Conservation (phyloP, 768 basidiomycete species). For the Baorangia bicolor region DNA sequence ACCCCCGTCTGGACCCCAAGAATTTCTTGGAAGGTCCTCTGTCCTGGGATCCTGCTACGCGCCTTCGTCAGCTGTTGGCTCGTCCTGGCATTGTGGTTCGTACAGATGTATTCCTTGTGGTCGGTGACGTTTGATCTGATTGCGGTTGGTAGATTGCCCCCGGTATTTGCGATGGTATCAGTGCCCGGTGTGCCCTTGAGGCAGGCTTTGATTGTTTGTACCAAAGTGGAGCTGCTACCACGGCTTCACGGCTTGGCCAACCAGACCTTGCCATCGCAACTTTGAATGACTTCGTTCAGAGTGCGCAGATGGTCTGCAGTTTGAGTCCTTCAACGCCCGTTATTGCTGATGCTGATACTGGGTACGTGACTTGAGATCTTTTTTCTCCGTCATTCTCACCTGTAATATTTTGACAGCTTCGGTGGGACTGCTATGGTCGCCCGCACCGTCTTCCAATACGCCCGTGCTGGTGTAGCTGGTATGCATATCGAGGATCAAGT, state of each 20-base stretch:
- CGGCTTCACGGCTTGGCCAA: conserved; percentile 73
- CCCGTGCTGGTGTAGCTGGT: conserved; percentile 65
- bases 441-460: conserved; percentile 72
- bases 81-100: conserved; percentile 76
- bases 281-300: conserved; percentile 71
- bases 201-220: conserved; percentile 77
- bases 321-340: conserved; percentile 64
- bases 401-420: conserved; percentile 38
- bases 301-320: conserved; percentile 69
- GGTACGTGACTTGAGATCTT: conserved; percentile 36
- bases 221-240: conserved; percentile 80
- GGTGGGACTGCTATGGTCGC: conserved; percentile 76
- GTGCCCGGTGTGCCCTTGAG: conserved; percentile 75
- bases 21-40: conserved; percentile 70
- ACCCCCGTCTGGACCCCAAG: conserved; percentile 64
- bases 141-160: conserved; percentile 54
- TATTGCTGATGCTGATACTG: conserved; percentile 80
- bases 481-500: conserved; percentile 84
- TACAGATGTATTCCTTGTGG: background rate
- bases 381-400: conserved; percentile 6
- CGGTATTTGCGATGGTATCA: conserved; percentile 80
- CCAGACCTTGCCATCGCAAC: conserved; percentile 82
- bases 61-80: conserved; percentile 66
- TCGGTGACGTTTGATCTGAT: conserved; percentile 1
- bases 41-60: conserved; percentile 65